Percentiles rank a stretch among this genome's conserved stretches.
Conservation (phyloP, 1,139 yeast species). For the Candida sanyaensis region DNA sequence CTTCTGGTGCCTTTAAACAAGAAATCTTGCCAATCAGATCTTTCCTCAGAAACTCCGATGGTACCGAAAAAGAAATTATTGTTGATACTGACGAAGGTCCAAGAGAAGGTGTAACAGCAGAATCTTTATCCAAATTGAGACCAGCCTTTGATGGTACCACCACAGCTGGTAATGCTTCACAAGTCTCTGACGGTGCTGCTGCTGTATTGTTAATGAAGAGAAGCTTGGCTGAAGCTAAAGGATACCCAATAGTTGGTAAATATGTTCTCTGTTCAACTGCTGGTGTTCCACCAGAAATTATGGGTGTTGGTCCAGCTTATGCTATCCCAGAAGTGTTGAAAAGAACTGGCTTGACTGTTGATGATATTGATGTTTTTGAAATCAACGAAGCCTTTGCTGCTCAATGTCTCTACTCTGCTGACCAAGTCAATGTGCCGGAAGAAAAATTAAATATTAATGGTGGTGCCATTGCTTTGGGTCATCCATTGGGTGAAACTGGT, state of each 20-base stretch:
- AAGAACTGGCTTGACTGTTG: slow-evolving; percentile 60
- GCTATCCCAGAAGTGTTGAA: slow-evolving; percentile 84
- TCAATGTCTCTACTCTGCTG: slow-evolving; percentile 80
- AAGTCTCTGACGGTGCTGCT: slow-evolving; percentile 94
- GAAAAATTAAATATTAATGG: slow-evolving; percentile 87
- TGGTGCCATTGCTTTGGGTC: slow-evolving; percentile 96
- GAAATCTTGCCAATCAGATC: slow-evolving; percentile 82
- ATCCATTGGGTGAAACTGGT: slow-evolving; percentile 95
- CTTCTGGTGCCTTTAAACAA: slow-evolving; percentile 72
- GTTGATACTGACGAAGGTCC: slow-evolving; percentile 90
- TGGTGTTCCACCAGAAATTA: slow-evolving; percentile 95
- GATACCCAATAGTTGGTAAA: slow-evolving; percentile 69
- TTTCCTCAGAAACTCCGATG: slow-evolving; percentile 51
- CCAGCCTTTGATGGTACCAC: slow-evolving; percentile 95
- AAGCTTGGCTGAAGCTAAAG: slow-evolving; percentile 77
- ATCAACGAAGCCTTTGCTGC: slow-evolving; percentile 97
- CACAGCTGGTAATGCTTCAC: slow-evolving; percentile 96
- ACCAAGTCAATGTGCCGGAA: slow-evolving; percentile 62
- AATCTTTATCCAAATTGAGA: slow-evolving; percentile 67
- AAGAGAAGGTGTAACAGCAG: slow-evolving; percentile 81
- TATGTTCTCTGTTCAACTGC: slow-evolving; percentile 74
- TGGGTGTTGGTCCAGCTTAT: slow-evolving; percentile 96
- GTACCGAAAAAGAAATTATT: slow-evolving; percentile 40
- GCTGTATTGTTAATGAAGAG: slow-evolving; percentile 85
- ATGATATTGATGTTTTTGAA: slow-evolving; percentile 77